Evolutionary conservation across 768 basidiomycete species (phyloP), one percentile per base, ranked within the genome.

Genomic region (Omphalotus guepiniiformis): DNA sequence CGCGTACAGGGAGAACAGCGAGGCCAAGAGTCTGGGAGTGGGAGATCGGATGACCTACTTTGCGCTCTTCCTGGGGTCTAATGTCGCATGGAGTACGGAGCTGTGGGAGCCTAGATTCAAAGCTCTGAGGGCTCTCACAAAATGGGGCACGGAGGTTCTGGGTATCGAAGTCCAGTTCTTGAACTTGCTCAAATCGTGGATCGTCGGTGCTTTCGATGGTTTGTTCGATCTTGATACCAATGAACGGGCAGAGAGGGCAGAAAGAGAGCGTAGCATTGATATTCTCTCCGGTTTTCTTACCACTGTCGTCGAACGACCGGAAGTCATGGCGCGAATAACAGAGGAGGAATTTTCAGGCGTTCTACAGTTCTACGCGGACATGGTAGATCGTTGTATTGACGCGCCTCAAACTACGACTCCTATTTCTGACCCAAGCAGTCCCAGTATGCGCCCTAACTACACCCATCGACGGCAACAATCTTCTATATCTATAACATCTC

Each of bases 71-170:
- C 65, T 79, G 2, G 72, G 63, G 13, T 58, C 64, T 4, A 58
- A 67, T 3, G 64, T 62, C 1, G 62, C 70, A 0, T 89, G 88
- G 87, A 70, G 68, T 3, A 53, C 65, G n/a, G 88, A 89, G 21
- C 65, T 86, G 0, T 88, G 88, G 74, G 85, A 88, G 53, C 68
- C 78, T 1, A 75, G 83, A 16, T 79, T 83, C 56, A 83, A 80
- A 51, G 85, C 87, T 2, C 67, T 89, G 1, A 66, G 75, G 3
- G 78, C 83, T 3, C 69, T 91, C 42, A 83, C 83, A 28, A 75
- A 70, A 50, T 75, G 69, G 32, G 85, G 84, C 5, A 55, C 66
- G 2, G 80, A 85, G 38, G 74, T 82, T 23, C 64, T 79, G 28
- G 87, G 87, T 16, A 75, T 87, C 54, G 88, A 89, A 61, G 59